Percentiles rank a stretch among this genome's conserved stretches.
These are phyloP conservation scores for Solidago caesia DNA, from an alignment of 129 eudicot species.

Conservation along the genomic window DNA sequence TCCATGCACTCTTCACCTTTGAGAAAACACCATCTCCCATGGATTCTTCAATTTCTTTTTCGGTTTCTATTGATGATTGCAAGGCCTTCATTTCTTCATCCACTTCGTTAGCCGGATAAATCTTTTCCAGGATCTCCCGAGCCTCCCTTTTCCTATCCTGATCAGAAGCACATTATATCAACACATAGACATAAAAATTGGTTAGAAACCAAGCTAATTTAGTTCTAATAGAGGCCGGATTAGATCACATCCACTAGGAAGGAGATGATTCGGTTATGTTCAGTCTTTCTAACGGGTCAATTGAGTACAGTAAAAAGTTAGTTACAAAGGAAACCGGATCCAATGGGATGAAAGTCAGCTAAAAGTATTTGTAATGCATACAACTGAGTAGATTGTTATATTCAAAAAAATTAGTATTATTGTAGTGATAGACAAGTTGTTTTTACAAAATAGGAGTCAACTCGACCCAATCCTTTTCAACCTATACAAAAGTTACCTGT, in stretches of 20 bases:
- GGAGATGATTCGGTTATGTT: neutral
- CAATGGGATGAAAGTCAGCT: neutral
- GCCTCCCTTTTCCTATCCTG: constrained; percentile 53
- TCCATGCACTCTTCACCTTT: constrained; percentile 43
- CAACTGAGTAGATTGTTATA: neutral
- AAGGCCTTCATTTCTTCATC: constrained; percentile 54
- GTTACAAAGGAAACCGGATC: neutral
- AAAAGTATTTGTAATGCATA: neutral
- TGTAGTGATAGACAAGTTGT: neutral
- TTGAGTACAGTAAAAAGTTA: neutral
- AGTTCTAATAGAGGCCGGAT: neutral
- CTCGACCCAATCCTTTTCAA: neutral
- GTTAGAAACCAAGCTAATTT: neutral
- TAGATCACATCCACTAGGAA: neutral
- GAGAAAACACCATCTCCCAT: constrained; percentile 35
- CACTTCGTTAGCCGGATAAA: constrained; percentile 54
- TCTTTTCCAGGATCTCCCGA: constrained; percentile 41
- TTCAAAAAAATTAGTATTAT: neutral
- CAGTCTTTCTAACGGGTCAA: neutral
- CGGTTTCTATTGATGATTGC: constrained; percentile 40
- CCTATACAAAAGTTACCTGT: neutral
- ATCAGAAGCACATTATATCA: neutral
- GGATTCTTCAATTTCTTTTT: constrained; percentile 35
- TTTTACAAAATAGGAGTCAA: too few relatives aligned
- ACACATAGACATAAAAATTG: neutral